A percentile compares a stretch with the other conserved stretches of the same genome.
Conservation (phyloP, 1,284 basidiomycete species). For the Puccinia triticina region DNA sequence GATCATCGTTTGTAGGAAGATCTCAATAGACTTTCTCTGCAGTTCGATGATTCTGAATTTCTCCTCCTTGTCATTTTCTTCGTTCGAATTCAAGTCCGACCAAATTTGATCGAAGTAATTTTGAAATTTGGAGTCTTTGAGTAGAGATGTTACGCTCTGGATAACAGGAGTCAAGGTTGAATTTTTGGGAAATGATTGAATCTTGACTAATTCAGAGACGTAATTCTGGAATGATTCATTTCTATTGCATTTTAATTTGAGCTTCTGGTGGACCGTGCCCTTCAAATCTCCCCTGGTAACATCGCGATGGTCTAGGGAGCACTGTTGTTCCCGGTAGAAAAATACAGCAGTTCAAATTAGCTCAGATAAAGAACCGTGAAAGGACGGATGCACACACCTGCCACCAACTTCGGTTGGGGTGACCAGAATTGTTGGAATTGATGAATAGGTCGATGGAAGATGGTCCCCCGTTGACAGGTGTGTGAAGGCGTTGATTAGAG, state of each 20-base stretch:
- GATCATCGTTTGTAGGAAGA: slow-evolving; percentile 8
- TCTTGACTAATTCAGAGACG: slow-evolving; percentile 8
- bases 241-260: neutral
- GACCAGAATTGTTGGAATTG: neutral
- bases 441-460: neutral
- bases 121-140: slow-evolving; percentile 15
- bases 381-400: neutral
- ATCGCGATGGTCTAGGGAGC: neutral
- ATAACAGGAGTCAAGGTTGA: neutral
- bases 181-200: neutral
- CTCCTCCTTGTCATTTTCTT: slow-evolving; percentile 11
- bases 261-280: neutral
- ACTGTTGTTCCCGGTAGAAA: neutral
- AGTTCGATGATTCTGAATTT: slow-evolving; percentile 6
- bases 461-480: neutral
- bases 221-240: slow-evolving; percentile 10
- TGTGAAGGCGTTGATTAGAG: neutral
- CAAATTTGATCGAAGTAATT: slow-evolving; percentile 27
- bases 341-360: neutral
- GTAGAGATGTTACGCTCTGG: neutral
- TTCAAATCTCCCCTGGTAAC: neutral
- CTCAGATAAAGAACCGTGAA: neutral
- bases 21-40: slow-evolving; percentile 22
- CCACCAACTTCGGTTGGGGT: slow-evolving; percentile 17
- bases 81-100: slow-evolving; percentile 9